Percentiles rank a stretch among this genome's conserved stretches.
Conservation (phyloP, 768 basidiomycete genomes). For the Rhizopogon vinicolor region DNA sequence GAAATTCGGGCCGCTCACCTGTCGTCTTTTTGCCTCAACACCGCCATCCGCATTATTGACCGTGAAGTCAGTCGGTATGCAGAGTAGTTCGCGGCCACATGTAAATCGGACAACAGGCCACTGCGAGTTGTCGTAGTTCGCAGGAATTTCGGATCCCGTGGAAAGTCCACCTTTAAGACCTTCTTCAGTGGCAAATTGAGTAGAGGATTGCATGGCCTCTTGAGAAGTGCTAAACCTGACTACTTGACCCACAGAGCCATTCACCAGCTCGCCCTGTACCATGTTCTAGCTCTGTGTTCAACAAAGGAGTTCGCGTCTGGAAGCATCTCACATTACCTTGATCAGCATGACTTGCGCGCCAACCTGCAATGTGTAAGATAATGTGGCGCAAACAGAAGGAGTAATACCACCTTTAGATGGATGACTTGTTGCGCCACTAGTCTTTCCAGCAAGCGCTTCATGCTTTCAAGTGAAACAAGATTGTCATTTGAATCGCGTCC, state of each 20-base stretch:
- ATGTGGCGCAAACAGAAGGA: not conserved
- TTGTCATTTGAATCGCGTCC: conserved; percentile 42
- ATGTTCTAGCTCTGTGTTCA: conserved; percentile 45
- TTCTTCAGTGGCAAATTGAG: conserved; percentile 33
- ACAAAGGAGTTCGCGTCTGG: not conserved
- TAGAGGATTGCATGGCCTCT: conserved; percentile 36
- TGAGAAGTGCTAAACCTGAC: conserved; percentile 37
- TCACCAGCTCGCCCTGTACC: conserved; percentile 62
- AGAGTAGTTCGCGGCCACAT: conserved; percentile 40
- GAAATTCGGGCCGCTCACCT: conserved; percentile 47
- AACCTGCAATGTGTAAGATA: conserved; percentile 35
- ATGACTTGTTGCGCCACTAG: conserved; percentile 51
- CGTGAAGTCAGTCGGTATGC: conserved; percentile 57
- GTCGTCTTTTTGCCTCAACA: conserved; percentile 54
- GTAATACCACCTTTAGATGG: conserved; percentile 41
- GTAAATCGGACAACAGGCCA: conserved; percentile 66
- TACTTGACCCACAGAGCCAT: conserved; percentile 63
- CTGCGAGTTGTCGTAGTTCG: conserved; percentile 16
- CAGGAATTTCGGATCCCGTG: conserved; percentile 18
- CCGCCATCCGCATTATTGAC: conserved; percentile 55
- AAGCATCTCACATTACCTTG: conserved; percentile 39
- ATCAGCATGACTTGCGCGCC: conserved; percentile 87
- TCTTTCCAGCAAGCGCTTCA: conserved; percentile 46
- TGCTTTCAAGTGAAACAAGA: conserved; percentile 30
- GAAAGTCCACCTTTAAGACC: conserved; percentile 18